These are phyloP conservation scores for Rhytidiadelphus loreus DNA, from an alignment of 225 moss, liverwort and hornwort genomes.

Conservation along the genomic window DNA sequence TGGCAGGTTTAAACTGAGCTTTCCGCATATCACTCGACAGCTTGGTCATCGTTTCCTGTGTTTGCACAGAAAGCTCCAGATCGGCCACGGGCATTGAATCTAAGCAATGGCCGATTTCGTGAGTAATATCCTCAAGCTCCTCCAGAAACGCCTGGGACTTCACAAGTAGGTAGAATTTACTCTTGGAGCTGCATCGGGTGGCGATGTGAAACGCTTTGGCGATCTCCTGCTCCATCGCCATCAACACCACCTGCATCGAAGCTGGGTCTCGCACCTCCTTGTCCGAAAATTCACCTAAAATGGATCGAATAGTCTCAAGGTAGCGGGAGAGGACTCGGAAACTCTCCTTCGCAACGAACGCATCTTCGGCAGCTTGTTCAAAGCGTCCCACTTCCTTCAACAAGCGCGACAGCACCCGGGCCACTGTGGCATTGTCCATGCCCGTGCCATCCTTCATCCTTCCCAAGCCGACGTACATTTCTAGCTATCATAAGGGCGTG, in stretches of 20 bases:
- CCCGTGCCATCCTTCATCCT: constrained; percentile 57
- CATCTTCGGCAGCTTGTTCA: constrained; percentile 49
- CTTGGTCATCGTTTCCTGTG: constrained; percentile 41
- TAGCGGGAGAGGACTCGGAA: constrained; percentile 54
- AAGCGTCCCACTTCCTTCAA: constrained; percentile 41
- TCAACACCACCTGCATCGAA: constrained; percentile 52
- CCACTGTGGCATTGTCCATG: constrained; percentile 41
- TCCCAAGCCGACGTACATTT: constrained; percentile 2
- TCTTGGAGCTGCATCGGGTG: constrained; percentile 44
- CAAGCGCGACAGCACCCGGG: constrained; percentile 64
- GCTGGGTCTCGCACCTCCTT: constrained; percentile 51
- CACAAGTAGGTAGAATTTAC: constrained; percentile 69
- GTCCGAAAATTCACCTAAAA: constrained; percentile 48
- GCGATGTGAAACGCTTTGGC: constrained; percentile 32
- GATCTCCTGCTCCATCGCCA: constrained; percentile 54
- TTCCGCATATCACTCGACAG: constrained; percentile 63
- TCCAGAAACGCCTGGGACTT: constrained; percentile 63
- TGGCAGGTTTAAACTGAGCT: constrained; percentile 48
- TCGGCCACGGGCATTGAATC: constrained; percentile 59
- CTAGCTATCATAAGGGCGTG: constrained; percentile 3
- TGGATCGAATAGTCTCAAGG: constrained; percentile 50
- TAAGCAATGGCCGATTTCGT: constrained; percentile 53
- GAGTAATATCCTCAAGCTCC: constrained; percentile 64
- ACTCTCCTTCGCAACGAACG: constrained; percentile 60
- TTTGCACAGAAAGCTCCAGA: constrained; percentile 43